Evolutionary conservation across 441 rosid genomes (phyloP).

Genomic region (Erysimum cheiri): DNA sequence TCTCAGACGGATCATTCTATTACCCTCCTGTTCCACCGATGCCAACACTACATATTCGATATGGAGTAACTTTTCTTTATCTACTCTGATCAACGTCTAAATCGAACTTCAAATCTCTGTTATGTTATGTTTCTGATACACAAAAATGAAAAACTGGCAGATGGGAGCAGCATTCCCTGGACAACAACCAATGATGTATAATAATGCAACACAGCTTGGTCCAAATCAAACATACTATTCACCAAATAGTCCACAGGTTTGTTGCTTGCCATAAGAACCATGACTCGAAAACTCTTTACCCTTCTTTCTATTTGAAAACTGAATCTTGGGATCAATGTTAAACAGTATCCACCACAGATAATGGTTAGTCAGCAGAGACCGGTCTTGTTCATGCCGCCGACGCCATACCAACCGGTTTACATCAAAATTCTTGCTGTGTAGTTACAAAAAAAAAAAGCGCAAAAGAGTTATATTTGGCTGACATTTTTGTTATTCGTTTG

Average conservation of each 20-base stretch:
- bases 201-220: conserved; percentile 62
- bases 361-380: conserved; percentile 42
- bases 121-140: conserved; percentile 23
- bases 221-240: conserved; percentile 70
- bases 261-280: conserved; percentile 1
- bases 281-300: neutral
- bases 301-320: neutral
- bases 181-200: conserved; percentile 70
- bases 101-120: neutral
- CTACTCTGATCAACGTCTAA: neutral
- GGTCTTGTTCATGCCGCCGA: conserved; percentile 40
- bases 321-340: conserved; percentile 9
- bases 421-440: neutral
- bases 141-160: conserved; percentile 47
- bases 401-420: conserved; percentile 39
- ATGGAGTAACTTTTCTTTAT: conserved; percentile 61
- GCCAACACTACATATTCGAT: conserved; percentile 64
- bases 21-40: conserved; percentile 63
- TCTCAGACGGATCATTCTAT: conserved; percentile 70
- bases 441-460: neutral
- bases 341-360: conserved; percentile 42
- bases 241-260: conserved; percentile 74
- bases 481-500: neutral
- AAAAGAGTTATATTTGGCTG: conserved; percentile 25
- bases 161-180: conserved; percentile 68